Percentiles rank a stretch among this genome's conserved stretches.
Evolutionary conservation across 2,329 filamentous ascomycete species (phyloP).

Genomic region (Paracamarosporium sp.): DNA sequence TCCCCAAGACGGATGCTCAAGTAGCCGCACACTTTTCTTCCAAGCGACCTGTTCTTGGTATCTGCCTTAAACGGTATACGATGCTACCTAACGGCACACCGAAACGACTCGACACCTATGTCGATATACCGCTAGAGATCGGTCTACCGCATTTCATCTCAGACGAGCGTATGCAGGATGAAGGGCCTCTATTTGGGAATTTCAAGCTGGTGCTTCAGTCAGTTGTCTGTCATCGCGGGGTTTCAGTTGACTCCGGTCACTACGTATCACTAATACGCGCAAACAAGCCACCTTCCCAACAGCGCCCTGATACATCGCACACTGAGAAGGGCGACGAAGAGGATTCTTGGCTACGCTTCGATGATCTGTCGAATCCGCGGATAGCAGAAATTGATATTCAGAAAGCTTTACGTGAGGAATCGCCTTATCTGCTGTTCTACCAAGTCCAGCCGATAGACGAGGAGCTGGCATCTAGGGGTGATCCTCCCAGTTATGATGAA

Average conservation of each 20-base stretch:
- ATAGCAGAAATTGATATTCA: conserved; percentile 81
- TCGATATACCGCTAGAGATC: conserved; percentile 90
- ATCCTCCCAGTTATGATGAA: conserved; percentile 52
- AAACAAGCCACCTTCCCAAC: conserved; percentile 50
- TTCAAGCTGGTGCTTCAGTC: conserved; percentile 94
- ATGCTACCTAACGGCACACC: conserved; percentile 74
- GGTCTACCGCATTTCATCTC: conserved; percentile 87
- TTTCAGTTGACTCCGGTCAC: conserved; percentile 85
- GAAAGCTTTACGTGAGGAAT: conserved; percentile 79
- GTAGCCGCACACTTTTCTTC: conserved; percentile 88
- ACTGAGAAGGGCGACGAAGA: conserved; percentile 56
- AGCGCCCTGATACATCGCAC: conserved; percentile 51
- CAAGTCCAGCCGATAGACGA: conserved; percentile 89
- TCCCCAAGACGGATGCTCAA: conserved; percentile 72
- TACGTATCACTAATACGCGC: conserved; percentile 87
- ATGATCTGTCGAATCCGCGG: conserved; percentile 78
- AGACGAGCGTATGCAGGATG: conserved; percentile 73
- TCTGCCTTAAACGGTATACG: conserved; percentile 90
- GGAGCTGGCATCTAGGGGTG: conserved; percentile 53
- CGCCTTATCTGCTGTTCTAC: conserved; percentile 94
- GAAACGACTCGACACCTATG: conserved; percentile 76
- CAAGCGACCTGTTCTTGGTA: conserved; percentile 83
- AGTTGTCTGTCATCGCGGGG: conserved; percentile 88
- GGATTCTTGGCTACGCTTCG: conserved; percentile 80
- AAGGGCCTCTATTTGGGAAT: conserved; percentile 76